phyloP scores from a whole-genome alignment of 805 yeast species.

The Kluyveromyces dobzhanskii region DNA sequence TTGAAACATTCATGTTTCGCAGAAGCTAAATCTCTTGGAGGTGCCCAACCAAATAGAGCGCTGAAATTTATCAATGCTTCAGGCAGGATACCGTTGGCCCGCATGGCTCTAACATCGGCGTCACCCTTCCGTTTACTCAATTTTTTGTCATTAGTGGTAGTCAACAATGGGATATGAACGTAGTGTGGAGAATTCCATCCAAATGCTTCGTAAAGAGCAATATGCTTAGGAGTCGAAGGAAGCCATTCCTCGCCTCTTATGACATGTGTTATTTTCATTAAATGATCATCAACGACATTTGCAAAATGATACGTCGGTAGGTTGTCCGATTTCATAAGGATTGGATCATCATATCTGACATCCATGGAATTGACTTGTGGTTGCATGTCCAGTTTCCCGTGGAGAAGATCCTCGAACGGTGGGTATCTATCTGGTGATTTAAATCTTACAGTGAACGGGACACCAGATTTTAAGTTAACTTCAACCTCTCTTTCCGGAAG shows the following conservation, averaged over 20 bases:
- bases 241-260: conserved; percentile 98
- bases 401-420: conserved; percentile 60
- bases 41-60: conserved; percentile 93
- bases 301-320: conserved; percentile 96
- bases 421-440: conserved; percentile 69
- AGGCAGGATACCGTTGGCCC: conserved; percentile 60
- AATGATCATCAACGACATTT: conserved; percentile 88
- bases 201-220: conserved; percentile 77
- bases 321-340: conserved; percentile 85
- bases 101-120: conserved; percentile 55
- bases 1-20: conserved; percentile 44
- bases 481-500: conserved; percentile 35
- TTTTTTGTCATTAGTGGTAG: conserved; percentile 64
- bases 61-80: conserved; percentile 84
- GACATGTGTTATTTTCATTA: conserved; percentile 89
- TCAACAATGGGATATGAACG: conserved; percentile 84
- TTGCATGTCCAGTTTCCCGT: conserved; percentile 68
- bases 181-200: conserved; percentile 78
- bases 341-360: conserved; percentile 80
- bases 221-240: conserved; percentile 90
- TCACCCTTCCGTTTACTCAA: conserved; percentile 83
- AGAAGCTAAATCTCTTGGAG: conserved; percentile 48
- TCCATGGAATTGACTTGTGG: conserved; percentile 68
- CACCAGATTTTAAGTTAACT: conserved; percentile 26
- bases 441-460: conserved; percentile 57